phyloP scores from a whole-genome alignment of 2,329 filamentous ascomycete genomes.

The Helotiales sp. region DNA sequence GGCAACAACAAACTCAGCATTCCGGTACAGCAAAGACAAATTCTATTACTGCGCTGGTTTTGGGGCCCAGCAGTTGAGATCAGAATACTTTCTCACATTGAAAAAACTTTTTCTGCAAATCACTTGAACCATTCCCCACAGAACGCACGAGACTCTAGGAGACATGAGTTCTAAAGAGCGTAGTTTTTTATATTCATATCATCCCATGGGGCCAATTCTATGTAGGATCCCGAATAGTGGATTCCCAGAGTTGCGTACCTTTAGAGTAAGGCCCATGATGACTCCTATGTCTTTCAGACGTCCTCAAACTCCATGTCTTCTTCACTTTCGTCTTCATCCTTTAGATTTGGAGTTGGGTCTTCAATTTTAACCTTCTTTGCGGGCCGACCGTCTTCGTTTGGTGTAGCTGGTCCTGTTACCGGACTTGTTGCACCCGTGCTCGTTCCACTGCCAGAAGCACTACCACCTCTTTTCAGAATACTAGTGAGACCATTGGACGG shows the following conservation, averaged over 20 bases:
- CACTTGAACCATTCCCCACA: too few species aligned
- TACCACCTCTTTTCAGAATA: slow-evolving; percentile 40
- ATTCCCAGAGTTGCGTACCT: too few species aligned
- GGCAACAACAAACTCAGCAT: too few species aligned
- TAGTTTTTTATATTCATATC: background rate
- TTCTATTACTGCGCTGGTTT: too few species aligned
- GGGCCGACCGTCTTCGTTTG: slow-evolving; percentile 51
- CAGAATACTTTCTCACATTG: too few species aligned
- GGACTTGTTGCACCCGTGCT: slow-evolving; percentile 43
- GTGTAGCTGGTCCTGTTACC: slow-evolving; percentile 43
- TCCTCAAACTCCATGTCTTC: slow-evolving; percentile 65
- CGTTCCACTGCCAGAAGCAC: slow-evolving; percentile 40
- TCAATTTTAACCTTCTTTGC: slow-evolving; percentile 68
- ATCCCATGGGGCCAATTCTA: slow-evolving; percentile 50
- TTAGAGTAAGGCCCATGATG: background rate
- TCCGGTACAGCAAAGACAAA: too few species aligned
- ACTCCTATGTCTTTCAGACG: slow-evolving; percentile 44
- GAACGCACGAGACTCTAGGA: too few species aligned
- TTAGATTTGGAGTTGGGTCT: slow-evolving; percentile 46
- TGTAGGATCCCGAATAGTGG: background rate
- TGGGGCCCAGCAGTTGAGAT: too few species aligned
- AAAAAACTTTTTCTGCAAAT: too few species aligned
- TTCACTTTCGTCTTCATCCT: slow-evolving; percentile 53
- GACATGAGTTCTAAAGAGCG: too few species aligned
- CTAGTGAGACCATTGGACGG: slow-evolving; percentile 33